Evolutionary conservation across 1,284 basidiomycete genomes (phyloP).

Genomic region (Mycena sp.): DNA sequence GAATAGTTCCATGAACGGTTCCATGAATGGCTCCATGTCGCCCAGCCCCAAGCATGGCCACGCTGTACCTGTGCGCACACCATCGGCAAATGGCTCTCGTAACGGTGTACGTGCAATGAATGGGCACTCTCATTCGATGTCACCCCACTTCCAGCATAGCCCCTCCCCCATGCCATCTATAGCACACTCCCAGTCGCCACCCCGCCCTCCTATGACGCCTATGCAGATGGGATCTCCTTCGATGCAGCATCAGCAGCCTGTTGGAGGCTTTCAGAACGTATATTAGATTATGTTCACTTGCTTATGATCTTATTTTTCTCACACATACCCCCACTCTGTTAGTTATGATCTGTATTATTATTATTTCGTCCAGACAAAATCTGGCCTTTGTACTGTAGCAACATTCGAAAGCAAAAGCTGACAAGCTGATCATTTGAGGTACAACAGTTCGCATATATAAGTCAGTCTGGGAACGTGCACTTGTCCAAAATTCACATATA

Average conservation of each 20-base stretch:
- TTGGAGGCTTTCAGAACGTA: conserved; percentile 52
- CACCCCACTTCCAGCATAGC: conserved; percentile 59
- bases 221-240: conserved; percentile 69
- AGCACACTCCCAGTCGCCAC: conserved; percentile 62
- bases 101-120: conserved; percentile 49
- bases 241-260: conserved; percentile 65
- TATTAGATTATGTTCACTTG: conserved; percentile 41
- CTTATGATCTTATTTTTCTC: conserved; percentile 22
- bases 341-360: conserved; percentile 29
- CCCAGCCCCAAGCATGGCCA: conserved; percentile 48
- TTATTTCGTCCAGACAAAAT: not conserved
- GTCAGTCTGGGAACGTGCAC: too few species aligned
- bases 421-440: too few species aligned
- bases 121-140: conserved; percentile 46
- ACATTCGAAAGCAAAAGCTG: conserved; percentile 26
- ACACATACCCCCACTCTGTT: conserved; percentile 29
- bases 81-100: conserved; percentile 64
- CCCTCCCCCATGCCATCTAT: conserved; percentile 59
- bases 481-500: too few species aligned
- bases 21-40: conserved; percentile 45
- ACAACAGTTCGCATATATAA: not conserved
- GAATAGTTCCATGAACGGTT: conserved; percentile 6
- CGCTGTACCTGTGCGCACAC: conserved; percentile 52
- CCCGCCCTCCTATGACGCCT: conserved; percentile 63
- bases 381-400: conserved; percentile 15